These are phyloP conservation scores for Salvia splendens DNA, from an alignment of 257 asterid genomes.

Conservation along the genomic window DNA sequence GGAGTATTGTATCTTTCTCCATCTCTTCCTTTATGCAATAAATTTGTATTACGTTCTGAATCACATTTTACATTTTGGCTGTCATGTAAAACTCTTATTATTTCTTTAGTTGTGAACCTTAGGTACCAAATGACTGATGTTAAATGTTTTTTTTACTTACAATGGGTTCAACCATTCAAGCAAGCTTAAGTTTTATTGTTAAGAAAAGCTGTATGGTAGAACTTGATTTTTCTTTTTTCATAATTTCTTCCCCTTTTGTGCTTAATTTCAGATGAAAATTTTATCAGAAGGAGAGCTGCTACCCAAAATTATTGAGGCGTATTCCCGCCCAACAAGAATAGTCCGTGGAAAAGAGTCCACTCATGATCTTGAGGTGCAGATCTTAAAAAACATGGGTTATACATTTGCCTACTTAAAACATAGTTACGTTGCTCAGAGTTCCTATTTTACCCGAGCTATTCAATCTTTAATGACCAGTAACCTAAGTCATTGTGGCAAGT, in stretches of 20 bases:
- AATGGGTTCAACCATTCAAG: conserved; percentile 15
- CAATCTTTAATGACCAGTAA: conserved; percentile 7
- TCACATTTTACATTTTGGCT: conserved; percentile 2
- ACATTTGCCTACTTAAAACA: conserved; percentile 9
- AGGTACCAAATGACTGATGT: conserved; percentile 23
- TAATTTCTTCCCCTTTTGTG: background rate
- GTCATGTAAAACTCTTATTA: conserved; percentile 1
- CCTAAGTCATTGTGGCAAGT: background rate
- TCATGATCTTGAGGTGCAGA: conserved; percentile 60
- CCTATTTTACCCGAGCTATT: background rate
- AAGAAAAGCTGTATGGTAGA: conserved; percentile 14
- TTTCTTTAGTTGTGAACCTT: background rate
- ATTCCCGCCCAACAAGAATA: conserved; percentile 97
- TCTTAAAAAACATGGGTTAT: conserved; percentile 9
- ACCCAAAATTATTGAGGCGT: conserved; percentile 83
- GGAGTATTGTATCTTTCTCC: background rate
- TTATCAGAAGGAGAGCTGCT: conserved; percentile 68
- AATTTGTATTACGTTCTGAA: background rate
- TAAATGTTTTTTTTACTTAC: conserved; percentile 18
- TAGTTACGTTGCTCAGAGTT: background rate
- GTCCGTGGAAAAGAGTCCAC: conserved; percentile 81
- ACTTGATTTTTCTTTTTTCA: background rate
- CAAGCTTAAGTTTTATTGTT: conserved; percentile 6
- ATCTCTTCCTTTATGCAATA: background rate
- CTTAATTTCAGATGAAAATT: conserved; percentile 63